These are phyloP conservation scores for Blastocystis sp. DNA, from an alignment of 352 stramenopile genomes.

Conservation along the genomic window DNA sequence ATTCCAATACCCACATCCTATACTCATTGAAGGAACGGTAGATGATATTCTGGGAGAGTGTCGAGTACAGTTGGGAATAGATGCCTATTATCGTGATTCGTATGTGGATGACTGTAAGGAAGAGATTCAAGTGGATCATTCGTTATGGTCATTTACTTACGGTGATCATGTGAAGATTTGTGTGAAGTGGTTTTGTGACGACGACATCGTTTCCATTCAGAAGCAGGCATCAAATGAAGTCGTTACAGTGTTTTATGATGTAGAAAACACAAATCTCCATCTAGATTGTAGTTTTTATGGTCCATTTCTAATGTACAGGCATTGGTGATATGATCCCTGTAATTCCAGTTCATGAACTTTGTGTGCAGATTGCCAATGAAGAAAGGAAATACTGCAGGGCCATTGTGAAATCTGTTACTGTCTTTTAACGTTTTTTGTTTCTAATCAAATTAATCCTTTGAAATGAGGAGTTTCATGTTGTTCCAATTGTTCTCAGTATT, in stretches of 20 bases:
- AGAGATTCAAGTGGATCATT: not conserved
- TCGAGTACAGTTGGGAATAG: not conserved
- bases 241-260: not conserved
- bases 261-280: too few species aligned
- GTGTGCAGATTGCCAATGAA: too few species aligned
- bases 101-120: conserved; percentile 26
- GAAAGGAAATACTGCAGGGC: too few species aligned
- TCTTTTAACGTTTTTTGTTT: too few species aligned
- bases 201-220: not conserved
- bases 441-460: too few species aligned
- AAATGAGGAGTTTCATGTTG: too few species aligned
- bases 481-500: too few species aligned
- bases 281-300: too few species aligned
- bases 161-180: not conserved
- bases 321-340: too few species aligned
- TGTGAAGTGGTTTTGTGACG: not conserved
- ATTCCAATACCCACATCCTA: not conserved
- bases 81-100: not conserved
- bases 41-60: conserved; percentile 6
- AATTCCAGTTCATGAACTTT: too few species aligned
- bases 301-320: too few species aligned
- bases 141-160: not conserved
- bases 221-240: not conserved
- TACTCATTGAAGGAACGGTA: not conserved
- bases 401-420: too few species aligned